phyloP scores from a whole-genome alignment of 2,329 filamentous ascomycete genomes.

The Beauveria sp. region DNA sequence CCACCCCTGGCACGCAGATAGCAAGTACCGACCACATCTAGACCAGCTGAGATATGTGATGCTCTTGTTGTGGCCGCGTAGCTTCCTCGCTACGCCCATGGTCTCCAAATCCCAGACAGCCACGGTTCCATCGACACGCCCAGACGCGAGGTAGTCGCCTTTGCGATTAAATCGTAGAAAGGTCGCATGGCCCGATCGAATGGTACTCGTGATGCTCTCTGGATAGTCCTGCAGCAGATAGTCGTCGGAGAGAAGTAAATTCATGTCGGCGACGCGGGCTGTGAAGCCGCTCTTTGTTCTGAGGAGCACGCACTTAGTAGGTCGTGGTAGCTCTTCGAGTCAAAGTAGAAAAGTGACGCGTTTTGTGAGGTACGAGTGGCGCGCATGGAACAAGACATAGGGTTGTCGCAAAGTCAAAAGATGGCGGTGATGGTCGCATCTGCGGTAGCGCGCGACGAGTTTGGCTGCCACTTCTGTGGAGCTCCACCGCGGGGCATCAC shows the following conservation, averaged over 20 bases:
- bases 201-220: slow-evolving; percentile 78
- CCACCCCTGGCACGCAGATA: slow-evolving; percentile 93
- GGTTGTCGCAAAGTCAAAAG: slow-evolving; percentile 6
- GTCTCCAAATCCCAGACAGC: slow-evolving; percentile 97
- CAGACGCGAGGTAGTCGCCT: slow-evolving; percentile 90
- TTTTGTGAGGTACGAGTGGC: background rate
- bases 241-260: slow-evolving; percentile 53
- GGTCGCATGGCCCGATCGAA: slow-evolving; percentile 63
- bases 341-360: background rate
- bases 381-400: background rate
- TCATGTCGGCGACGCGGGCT: slow-evolving; percentile 34
- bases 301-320: background rate
- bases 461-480: slow-evolving; percentile 8
- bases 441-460: slow-evolving; percentile 1
- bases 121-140: slow-evolving; percentile 87
- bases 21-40: slow-evolving; percentile 77
- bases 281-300: background rate
- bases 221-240: slow-evolving; percentile 74
- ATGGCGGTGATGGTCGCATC: background rate
- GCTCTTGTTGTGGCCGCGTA: slow-evolving; percentile 86
- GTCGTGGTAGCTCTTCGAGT: background rate
- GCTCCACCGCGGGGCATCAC: slow-evolving; percentile 10
- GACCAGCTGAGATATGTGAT: slow-evolving; percentile 97
- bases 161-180: slow-evolving; percentile 82
- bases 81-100: slow-evolving; percentile 88